A percentile compares a stretch with the other conserved stretches of the same genome.
Conservation (phyloP, 1,139 yeast species). For the Geotrichum citri-aurantii region DNA sequence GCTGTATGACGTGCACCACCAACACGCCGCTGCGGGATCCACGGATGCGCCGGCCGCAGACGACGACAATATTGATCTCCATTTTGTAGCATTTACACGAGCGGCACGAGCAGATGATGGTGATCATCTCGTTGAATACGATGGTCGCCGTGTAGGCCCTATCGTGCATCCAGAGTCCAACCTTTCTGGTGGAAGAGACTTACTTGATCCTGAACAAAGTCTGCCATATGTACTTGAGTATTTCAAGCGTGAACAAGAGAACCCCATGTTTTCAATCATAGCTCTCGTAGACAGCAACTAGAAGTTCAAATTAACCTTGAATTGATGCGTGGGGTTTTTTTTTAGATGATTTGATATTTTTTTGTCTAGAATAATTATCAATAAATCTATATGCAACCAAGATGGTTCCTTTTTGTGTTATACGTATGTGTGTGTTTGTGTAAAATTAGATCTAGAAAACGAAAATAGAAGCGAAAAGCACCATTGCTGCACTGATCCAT, state of each 20-base stretch:
- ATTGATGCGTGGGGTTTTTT: neutral
- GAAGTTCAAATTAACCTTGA: neutral
- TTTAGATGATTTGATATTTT: neutral
- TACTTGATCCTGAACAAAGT: slow-evolving; percentile 47
- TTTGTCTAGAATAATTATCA: neutral
- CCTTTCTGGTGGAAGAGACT: slow-evolving; percentile 42
- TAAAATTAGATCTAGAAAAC: neutral
- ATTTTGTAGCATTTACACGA: slow-evolving; percentile 71
- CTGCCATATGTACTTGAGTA: slow-evolving; percentile 57
- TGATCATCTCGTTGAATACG: slow-evolving; percentile 67
- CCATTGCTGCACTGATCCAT: neutral
- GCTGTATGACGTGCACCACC: slow-evolving; percentile 53
- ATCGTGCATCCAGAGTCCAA: slow-evolving; percentile 49
- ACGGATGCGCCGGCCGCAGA: slow-evolving; percentile 74
- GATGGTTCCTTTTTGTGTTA: neutral
- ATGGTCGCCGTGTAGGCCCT: slow-evolving; percentile 83
- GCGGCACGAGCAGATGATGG: slow-evolving; percentile 40
- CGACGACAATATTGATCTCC: slow-evolving; percentile 56
- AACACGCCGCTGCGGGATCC: slow-evolving; percentile 63
- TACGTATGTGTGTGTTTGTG: neutral
- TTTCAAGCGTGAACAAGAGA: slow-evolving; percentile 42
- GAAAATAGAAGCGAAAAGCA: neutral
- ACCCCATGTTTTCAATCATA: slow-evolving; percentile 34
- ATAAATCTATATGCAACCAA: neutral
- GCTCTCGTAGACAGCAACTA: slow-evolving; percentile 27